A percentile compares a stretch with the other conserved stretches of the same genome.
phyloP scores from a whole-genome alignment of 257 asterid genomes.

The Primulina tabacum region DNA sequence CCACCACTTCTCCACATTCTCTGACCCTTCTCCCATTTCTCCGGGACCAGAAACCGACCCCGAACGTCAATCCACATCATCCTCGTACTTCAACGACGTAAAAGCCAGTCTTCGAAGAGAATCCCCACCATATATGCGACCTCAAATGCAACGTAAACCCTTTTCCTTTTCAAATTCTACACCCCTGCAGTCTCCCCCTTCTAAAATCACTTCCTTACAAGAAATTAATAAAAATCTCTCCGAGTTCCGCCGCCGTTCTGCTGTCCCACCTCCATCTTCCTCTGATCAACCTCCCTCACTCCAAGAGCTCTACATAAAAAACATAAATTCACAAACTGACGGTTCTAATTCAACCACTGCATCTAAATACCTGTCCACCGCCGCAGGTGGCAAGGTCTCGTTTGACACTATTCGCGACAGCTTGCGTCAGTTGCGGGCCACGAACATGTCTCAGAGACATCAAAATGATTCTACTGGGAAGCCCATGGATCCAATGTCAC shows the following conservation, averaged over 20 bases:
- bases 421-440: neutral
- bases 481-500: constrained; percentile 1
- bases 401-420: constrained; percentile 23
- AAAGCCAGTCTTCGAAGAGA: constrained; percentile 36
- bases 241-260: constrained; percentile 36
- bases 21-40: constrained; percentile 14
- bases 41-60: constrained; percentile 29
- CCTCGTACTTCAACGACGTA: constrained; percentile 31
- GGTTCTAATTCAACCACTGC: neutral
- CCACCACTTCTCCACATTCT: constrained; percentile 30
- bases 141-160: constrained; percentile 22
- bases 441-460: neutral
- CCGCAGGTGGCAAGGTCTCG: neutral
- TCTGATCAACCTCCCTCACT: constrained; percentile 24
- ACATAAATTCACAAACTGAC: constrained; percentile 4
- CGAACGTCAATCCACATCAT: constrained; percentile 19
- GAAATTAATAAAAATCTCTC: constrained; percentile 29
- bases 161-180: constrained; percentile 10
- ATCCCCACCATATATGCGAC: constrained; percentile 19
- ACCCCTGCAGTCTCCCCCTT: constrained; percentile 16
- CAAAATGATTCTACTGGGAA: constrained; percentile 5
- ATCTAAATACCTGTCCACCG: neutral
- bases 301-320: constrained; percentile 34
- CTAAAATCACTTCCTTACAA: constrained; percentile 7
- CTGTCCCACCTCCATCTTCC: constrained; percentile 27